Conservation (phyloP, 768 basidiomycete species). For the Boletus bicolor region DNA sequence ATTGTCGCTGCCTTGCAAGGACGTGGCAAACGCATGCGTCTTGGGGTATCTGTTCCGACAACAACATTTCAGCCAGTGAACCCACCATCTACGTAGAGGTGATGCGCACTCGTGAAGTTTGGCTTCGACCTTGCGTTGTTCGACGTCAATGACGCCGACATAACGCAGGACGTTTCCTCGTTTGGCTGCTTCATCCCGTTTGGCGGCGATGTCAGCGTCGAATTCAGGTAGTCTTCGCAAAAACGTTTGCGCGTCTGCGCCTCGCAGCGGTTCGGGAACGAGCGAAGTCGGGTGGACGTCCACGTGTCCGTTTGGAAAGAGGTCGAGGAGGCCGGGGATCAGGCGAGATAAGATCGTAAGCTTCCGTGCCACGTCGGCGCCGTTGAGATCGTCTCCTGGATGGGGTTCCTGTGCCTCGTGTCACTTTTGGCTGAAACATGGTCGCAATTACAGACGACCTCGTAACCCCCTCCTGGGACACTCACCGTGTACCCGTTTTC, state of each 20-base stretch:
- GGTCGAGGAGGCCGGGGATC: conserved; percentile 48
- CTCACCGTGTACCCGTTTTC: conserved; percentile 92
- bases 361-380: conserved; percentile 95
- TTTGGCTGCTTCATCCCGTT: conserved; percentile 73
- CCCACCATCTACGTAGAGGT: background rate
- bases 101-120: conserved; percentile 77
- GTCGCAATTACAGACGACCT: background rate
- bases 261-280: conserved; percentile 72
- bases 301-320: conserved; percentile 72
- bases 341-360: conserved; percentile 91
- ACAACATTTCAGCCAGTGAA: background rate
- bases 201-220: conserved; percentile 71
- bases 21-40: conserved; percentile 92
- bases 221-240: conserved; percentile 74
- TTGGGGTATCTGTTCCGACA: conserved; percentile 64
- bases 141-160: conserved; percentile 91
- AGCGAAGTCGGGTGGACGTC: conserved; percentile 83
- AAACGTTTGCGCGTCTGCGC: conserved; percentile 80
- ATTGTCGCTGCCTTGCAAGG: conserved; percentile 94
- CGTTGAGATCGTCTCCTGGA: conserved; percentile 94
- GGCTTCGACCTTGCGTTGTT: conserved; percentile 63
- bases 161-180: conserved; percentile 88
- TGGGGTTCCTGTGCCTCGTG: conserved; percentile 80
- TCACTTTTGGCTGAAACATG: background rate
- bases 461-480: background rate